A percentile compares a stretch with the other conserved stretches of the same genome.
Evolutionary conservation across 257 asterid genomes (phyloP).

Genomic region (Solanum medicagineum): DNA sequence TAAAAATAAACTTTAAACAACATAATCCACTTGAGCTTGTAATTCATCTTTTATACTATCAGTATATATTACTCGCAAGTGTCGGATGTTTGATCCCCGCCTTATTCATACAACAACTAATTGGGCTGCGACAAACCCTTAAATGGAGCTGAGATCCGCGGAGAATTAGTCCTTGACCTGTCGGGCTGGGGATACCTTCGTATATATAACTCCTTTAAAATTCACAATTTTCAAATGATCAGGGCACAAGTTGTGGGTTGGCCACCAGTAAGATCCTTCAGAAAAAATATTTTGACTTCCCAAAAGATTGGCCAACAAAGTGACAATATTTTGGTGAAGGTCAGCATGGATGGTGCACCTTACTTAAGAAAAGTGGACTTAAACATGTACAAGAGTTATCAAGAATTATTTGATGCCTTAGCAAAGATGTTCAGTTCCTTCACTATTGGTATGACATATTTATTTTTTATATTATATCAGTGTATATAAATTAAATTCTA

Average conservation of each 20-base stretch:
- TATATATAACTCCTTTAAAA: not conserved
- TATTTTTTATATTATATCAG: not conserved
- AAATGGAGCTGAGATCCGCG: no score
- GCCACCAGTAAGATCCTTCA: slow-evolving; percentile 26
- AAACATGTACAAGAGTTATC: slow-evolving; percentile 24
- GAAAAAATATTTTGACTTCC: slow-evolving; percentile 9
- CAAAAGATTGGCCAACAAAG: not conserved
- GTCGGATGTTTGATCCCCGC: no score
- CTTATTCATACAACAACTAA: no score
- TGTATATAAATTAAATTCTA: not conserved
- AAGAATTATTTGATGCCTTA: slow-evolving; percentile 22
- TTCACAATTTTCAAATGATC: not conserved
- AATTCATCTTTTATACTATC: not conserved
- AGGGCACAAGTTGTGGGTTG: slow-evolving; percentile 33
- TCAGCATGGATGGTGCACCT: slow-evolving; percentile 10
- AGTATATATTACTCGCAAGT: not conserved
- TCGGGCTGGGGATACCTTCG: not conserved
- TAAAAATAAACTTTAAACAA: not conserved
- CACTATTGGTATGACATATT: slow-evolving; percentile 12
- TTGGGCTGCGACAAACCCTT: no score
- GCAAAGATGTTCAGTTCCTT: slow-evolving; percentile 29
- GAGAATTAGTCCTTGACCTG: not conserved
- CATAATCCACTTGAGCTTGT: not conserved
- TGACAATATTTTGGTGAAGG: slow-evolving; percentile 21
- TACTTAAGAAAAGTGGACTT: slow-evolving; percentile 27